Conservation (phyloP, 257 asterid species). For the Solanum infundibuliforme region DNA sequence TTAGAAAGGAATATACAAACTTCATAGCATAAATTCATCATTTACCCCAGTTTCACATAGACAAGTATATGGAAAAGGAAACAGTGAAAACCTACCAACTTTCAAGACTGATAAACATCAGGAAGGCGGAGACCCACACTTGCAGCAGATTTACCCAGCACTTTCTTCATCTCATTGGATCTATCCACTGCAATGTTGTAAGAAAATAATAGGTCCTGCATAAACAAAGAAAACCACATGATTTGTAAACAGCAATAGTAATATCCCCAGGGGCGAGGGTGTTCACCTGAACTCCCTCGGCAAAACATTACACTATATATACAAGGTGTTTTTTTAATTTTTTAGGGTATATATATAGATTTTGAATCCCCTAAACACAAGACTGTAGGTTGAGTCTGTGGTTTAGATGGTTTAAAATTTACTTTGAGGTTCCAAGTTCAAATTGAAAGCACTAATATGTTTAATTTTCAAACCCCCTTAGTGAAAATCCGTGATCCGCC, state of each 20-base stretch:
- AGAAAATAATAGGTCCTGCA: constrained; percentile 70
- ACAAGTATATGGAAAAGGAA: not conserved
- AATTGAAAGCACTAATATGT: not conserved
- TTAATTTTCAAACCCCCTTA: not conserved
- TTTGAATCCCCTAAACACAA: not conserved
- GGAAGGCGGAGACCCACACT: constrained; percentile 95
- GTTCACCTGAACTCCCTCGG: not conserved
- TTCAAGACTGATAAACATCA: constrained; percentile 50
- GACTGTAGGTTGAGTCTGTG: not conserved
- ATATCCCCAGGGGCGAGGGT: not conserved
- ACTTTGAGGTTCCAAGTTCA: not conserved
- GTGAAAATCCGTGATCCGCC: not conserved
- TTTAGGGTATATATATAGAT: not conserved
- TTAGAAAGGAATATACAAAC: not conserved
- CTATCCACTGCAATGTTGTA: constrained; percentile 90
- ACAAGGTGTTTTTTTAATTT: not conserved
- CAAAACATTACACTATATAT: not conserved
- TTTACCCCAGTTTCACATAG: not conserved
- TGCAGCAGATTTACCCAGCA: constrained; percentile 76
- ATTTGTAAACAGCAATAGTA: not conserved
- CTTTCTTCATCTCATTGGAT: constrained; percentile 59
- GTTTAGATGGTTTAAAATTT: not conserved
- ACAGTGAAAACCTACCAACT: constrained; percentile 16
- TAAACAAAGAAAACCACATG: not conserved
- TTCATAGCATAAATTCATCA: not conserved